phyloP scores from a whole-genome alignment of 2,329 filamentous ascomycete genomes.

The Xylaria multiplex region DNA sequence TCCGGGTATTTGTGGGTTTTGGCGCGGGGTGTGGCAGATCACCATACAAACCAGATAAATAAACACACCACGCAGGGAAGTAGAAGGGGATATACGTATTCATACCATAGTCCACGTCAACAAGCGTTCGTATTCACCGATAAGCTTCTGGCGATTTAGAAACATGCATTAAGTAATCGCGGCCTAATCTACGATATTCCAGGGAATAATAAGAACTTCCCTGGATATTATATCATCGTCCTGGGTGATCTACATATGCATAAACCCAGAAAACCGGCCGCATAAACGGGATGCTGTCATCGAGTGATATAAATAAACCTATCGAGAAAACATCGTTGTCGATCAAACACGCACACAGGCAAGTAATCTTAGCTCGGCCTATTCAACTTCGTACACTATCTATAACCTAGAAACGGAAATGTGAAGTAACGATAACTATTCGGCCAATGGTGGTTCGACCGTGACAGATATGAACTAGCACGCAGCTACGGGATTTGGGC shows the following conservation, averaged over 20 bases:
- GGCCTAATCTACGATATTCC: too few relatives aligned
- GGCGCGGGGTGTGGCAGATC: constrained; percentile 3
- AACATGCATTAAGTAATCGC: neutral
- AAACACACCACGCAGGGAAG: neutral
- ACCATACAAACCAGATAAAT: neutral
- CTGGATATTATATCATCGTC: neutral
- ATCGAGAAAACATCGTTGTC: neutral
- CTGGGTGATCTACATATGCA: neutral
- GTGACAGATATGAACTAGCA: too few relatives aligned
- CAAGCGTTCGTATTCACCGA: neutral
- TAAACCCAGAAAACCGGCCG: neutral
- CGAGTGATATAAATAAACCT: neutral
- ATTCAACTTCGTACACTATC: neutral
- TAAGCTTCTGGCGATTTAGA: neutral
- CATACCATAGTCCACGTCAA: neutral
- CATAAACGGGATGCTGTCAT: neutral
- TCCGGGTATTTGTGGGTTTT: constrained; percentile 1
- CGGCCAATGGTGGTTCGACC: too few relatives aligned
- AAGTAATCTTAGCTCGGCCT: neutral
- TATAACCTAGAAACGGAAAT: neutral
- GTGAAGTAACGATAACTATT: neutral
- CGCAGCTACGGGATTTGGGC: too few relatives aligned
- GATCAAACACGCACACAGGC: constrained; percentile 11
- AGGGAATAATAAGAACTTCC: neutral
- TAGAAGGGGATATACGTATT: neutral